Evolutionary conservation across 2,329 filamentous ascomycete genomes (phyloP), one percentile per base, ranked within the genome.

Genomic region (Volutella citrinella): DNA sequence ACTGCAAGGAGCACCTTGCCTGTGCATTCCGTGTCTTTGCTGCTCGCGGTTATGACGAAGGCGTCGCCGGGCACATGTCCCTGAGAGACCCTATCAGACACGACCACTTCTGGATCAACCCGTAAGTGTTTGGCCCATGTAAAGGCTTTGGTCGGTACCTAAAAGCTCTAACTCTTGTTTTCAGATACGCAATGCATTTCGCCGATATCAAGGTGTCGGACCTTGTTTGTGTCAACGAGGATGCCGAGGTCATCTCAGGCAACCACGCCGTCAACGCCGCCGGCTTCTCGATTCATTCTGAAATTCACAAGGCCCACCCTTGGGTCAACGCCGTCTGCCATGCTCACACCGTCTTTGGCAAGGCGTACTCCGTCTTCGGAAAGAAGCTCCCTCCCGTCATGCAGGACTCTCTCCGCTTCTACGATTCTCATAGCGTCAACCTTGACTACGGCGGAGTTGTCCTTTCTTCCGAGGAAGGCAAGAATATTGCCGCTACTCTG

Each of bases 261-360:
- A 82, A 82, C 49, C 68, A 64, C 38, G 75, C 82, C 3, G 72
- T 74, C 28, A 87, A 87, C 55, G 73, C 76, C 5, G 80, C 82
- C 0, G 83, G 82, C 6, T 86, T 82, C 53, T 63, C 79, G 42
- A 87, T 88, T 46, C 83, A 87, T 60, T 72, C 72, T 7, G 81
- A 80, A 16, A 66, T 87, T 10, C 76, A 84, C 62, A 80, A 79
- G 60, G 78, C 78, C 5, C 66, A 82, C 19, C 74, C 74, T 5
- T 73, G 84, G 53, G 76, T 82, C 21, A 68, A 79, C 48, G 80
- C 83, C 13, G 75, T 82, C 19, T 84, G 80, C 57, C 84, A 88
- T 52, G 76, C 78, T 5, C 83, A 87, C 55, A 76, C 74, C n/a
- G 69, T 68, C 23, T 70, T 74, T 11, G 84, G 83, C 1, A 78